Evolutionary conservation across 2,329 filamentous ascomycete species (phyloP).

Genomic region (Botrytis hyacinthi): DNA sequence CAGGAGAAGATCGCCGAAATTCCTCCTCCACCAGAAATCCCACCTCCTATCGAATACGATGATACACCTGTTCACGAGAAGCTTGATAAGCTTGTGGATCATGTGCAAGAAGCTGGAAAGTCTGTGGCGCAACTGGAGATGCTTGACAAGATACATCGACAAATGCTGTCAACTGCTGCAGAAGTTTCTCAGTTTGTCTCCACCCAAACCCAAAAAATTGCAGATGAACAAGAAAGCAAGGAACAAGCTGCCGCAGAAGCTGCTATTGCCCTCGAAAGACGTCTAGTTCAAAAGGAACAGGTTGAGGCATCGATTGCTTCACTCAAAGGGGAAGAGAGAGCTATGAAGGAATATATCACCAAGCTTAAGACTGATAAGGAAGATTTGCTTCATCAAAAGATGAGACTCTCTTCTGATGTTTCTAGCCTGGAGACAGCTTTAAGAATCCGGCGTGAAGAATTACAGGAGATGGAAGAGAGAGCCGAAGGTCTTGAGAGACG

Average conservation of each 20-base stretch:
- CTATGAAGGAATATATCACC: constrained; percentile 56
- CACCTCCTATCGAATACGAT: constrained; percentile 62
- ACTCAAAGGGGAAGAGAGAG: constrained; percentile 59
- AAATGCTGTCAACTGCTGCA: constrained; percentile 79
- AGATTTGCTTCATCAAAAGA: constrained; percentile 72
- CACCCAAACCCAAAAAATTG: constrained; percentile 70
- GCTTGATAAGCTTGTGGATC: constrained; percentile 56
- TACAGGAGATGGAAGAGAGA: constrained; percentile 84
- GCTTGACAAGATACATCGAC: constrained; percentile 83
- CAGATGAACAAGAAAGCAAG: constrained; percentile 74
- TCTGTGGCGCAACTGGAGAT: constrained; percentile 74
- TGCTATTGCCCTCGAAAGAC: constrained; percentile 75
- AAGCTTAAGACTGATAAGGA: constrained; percentile 62
- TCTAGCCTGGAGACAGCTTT: constrained; percentile 89
- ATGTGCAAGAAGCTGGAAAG: constrained; percentile 64
- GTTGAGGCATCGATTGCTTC: constrained; percentile 51
- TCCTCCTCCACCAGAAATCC: constrained; percentile 53
- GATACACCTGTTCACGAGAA: constrained; percentile 59
- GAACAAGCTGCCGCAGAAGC: constrained; percentile 80
- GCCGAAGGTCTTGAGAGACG: constrained; percentile 87
- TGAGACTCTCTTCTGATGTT: constrained; percentile 77
- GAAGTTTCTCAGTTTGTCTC: constrained; percentile 83
- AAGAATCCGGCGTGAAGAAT: constrained; percentile 82
- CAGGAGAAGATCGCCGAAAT: constrained; percentile 56
- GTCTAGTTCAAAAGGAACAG: constrained; percentile 63